Evolutionary conservation across 768 basidiomycete species (phyloP), one percentile per base, ranked within the genome.

Genomic region (Cytidiella melzeri): DNA sequence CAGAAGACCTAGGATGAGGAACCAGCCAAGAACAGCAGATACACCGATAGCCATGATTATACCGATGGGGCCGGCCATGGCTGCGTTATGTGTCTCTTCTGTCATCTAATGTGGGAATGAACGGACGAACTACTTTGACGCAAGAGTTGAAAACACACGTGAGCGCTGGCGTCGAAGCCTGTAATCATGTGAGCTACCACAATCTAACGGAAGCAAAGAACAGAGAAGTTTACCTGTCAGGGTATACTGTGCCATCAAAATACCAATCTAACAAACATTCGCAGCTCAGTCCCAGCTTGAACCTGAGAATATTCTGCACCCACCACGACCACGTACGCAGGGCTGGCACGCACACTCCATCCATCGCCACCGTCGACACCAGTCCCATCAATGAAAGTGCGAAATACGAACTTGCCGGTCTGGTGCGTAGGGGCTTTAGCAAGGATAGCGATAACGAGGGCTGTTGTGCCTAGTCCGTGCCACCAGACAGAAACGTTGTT

Each of bases 171-270:
- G 58, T 88, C 85, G 60, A 84, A 88, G 2, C 83, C 84, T 82
- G 43, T 4, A 37, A 37, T 25, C 23, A 19, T 4, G 34, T n/a
- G n/a, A n/a, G n/a, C 25, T 11, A 10, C 10, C 28, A 49, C 48
- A 55, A 44, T 47, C 23, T n/a, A 20, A 21, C 11, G 9, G 38
- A 44, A 13, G 30, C 34, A 21, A 25, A 43, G 26, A 40, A 18
- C 7, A 21, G 15, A 18, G 2, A 25, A n/a, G 51, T 70, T 18
- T 57, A 79, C 80, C 84, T 23, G 83, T 85, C 19, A 90, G 63
- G 0, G 84, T 87, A 61, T 86, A 87, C 71, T 88, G 87, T 7
- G 85, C 79, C 74, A 87, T 77, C 21, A 88, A 67, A 53, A 86
- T 80, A 12, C 86, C 86, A 55, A 87, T 77, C 52, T 53, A 36